A percentile compares a stretch with the other conserved stretches of the same genome.
Evolutionary conservation across 2,329 filamentous ascomycete species (phyloP).

Genomic region (Alternaria sp.): DNA sequence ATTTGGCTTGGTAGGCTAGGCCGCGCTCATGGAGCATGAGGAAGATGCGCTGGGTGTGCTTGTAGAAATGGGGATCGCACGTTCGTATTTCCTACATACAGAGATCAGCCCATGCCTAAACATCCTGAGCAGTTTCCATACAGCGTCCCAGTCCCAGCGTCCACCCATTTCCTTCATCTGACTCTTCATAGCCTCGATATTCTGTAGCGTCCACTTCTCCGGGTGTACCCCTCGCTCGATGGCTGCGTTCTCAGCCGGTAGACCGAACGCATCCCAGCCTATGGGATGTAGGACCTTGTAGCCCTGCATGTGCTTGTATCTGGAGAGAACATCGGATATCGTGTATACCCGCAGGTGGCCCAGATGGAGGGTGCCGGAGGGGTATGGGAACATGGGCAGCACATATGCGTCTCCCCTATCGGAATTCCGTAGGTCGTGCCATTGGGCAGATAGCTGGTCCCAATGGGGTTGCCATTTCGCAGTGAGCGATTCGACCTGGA

Average conservation of each 20-base stretch:
- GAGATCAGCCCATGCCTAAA: slow-evolving; percentile 7
- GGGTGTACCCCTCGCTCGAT: slow-evolving; percentile 82
- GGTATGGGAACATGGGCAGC: slow-evolving; percentile 92
- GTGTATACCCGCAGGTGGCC: slow-evolving; percentile 90
- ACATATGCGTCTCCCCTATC: slow-evolving; percentile 66
- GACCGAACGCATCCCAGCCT: slow-evolving; percentile 91
- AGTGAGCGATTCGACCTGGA: slow-evolving; percentile 24
- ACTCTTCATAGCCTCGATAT: slow-evolving; percentile 84
- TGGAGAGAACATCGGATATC: slow-evolving; percentile 83
- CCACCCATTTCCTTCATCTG: slow-evolving; percentile 82
- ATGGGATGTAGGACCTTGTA: slow-evolving; percentile 83
- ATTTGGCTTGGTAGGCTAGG: slow-evolving; percentile 82
- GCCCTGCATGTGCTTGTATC: slow-evolving; percentile 77
- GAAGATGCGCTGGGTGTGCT: slow-evolving; percentile 87
- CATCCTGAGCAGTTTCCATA: slow-evolving; percentile 46
- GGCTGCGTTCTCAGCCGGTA: slow-evolving; percentile 90
- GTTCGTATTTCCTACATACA: slow-evolving; percentile 75
- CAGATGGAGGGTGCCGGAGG: slow-evolving; percentile 83
- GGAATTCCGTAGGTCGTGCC: slow-evolving; percentile 14
- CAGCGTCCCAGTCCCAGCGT: slow-evolving; percentile 81
- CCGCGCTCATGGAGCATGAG: slow-evolving; percentile 75
- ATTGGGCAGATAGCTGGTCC: slow-evolving; percentile 33
- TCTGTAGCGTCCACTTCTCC: slow-evolving; percentile 77
- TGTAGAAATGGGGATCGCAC: slow-evolving; percentile 84
- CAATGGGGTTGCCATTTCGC: slow-evolving; percentile 63